A percentile compares a stretch with the other conserved stretches of the same genome.
These are phyloP conservation scores for Plenodomus tracheiphilus DNA, from an alignment of 2,329 filamentous ascomycete genomes.

Conservation along the genomic window DNA sequence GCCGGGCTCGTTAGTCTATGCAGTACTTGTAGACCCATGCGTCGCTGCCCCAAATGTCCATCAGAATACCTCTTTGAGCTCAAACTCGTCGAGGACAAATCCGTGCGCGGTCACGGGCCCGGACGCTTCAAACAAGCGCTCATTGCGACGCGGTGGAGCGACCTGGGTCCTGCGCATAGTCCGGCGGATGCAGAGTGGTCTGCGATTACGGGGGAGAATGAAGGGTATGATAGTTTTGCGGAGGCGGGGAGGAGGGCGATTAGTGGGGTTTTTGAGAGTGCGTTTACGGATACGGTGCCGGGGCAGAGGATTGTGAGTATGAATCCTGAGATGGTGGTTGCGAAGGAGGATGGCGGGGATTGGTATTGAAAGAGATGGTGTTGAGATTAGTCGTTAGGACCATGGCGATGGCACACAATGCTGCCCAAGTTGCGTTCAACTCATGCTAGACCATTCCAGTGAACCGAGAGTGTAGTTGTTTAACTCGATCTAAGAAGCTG, in stretches of 20 bases:
- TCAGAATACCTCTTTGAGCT: conserved; percentile 66
- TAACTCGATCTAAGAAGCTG: too few species aligned
- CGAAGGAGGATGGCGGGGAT: conserved; percentile 58
- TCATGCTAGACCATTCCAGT: too few species aligned
- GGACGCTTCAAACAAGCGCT: conserved; percentile 62
- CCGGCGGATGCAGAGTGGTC: conserved; percentile 57
- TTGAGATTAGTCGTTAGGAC: too few species aligned
- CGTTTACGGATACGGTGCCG: conserved; percentile 59
- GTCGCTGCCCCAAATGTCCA: conserved; percentile 64
- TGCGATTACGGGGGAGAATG: conserved; percentile 49
- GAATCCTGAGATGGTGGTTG: conserved; percentile 59
- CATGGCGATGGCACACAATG: too few species aligned
- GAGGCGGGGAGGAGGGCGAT: conserved; percentile 59
- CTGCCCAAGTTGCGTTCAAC: too few species aligned
- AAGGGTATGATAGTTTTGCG: conserved; percentile 58
- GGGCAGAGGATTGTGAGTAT: conserved; percentile 61
- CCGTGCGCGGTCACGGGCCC: conserved; percentile 40
- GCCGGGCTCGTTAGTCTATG: conserved; percentile 57
- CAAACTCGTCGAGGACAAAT: conserved; percentile 60
- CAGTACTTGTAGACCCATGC: conserved; percentile 60
- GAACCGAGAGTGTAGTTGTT: too few species aligned
- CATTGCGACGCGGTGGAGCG: conserved; percentile 64
- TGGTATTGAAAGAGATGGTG: conserved; percentile 58
- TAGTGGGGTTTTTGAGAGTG: conserved; percentile 62
- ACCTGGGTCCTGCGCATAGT: conserved; percentile 58